Base-by-base conservation (phyloP, 441 rosid species). In the Manihot esculenta region DNA sequence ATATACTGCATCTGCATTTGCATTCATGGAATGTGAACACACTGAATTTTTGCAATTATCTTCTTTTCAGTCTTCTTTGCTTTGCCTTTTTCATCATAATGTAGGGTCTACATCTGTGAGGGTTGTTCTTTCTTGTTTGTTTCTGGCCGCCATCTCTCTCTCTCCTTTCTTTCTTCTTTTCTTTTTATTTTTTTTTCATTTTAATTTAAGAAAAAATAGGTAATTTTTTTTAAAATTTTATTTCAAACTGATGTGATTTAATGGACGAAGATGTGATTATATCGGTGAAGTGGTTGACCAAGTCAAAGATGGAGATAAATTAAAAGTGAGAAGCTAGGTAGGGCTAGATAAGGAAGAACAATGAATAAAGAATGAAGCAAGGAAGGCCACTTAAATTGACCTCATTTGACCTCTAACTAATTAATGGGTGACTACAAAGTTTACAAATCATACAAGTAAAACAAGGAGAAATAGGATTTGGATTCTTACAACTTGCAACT, bases 61-160 rank as follows among this genome's bases (percentile, higher is more conserved):
- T 30, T 23, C 18, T 20, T 21, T 69, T 64, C 26, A 23, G 10
- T 53, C 12, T 3, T 69, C 4, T 33, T 13, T 24, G 33, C 24
- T 47, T 27, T 66, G 5, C 1, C 17, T 18, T 30, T 47, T 23
- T 60, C 44, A 30, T 42, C 42, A 27, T 45, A 69, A 72, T 18
- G 67, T 60, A 75, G 63, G 77, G 62, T 49, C 66, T 38, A 5
- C 7, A 8, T 72, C 3, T 42, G 56, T 48, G 55, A 35, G 23
- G 64, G 56, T 72, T 49, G 54, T 59, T 64, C 50, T 14, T 68
- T 6, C 10, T 68, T 60, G 76, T 72, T 64, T 23, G 48, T 45
- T 49, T 60, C 50, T 80, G 75, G 76, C 53, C 66, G 17, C 50
- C 70, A 15, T 7, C 9, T 27, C 44, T 27, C 17, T 62, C 44